Base-by-base conservation (phyloP, 2,329 filamentous ascomycete genomes). In the Penicillium sp. region DNA sequence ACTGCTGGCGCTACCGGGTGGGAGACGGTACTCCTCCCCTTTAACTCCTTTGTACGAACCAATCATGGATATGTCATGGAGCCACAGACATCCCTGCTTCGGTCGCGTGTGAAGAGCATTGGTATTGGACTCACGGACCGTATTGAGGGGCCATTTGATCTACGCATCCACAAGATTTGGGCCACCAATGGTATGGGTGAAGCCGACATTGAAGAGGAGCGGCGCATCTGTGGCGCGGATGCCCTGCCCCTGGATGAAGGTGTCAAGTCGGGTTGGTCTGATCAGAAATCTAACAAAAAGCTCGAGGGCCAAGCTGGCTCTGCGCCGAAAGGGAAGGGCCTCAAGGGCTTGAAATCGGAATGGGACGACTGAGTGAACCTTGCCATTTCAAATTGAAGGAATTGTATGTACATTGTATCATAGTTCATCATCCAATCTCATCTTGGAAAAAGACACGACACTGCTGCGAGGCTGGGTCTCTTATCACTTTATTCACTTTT, bases 21-120 rank as follows among this genome's bases (percentile, higher is more conserved):
- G 93, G 91, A 98, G 76, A 96, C 93, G 1, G 80, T 96, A n/a
- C 70, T 94, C 40, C 85, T 98, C 54, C 86, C 86, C 53, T 93
- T 90, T 79, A 85, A 84, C 59, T 89, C 95, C 56, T 97, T 98
- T 70, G 91, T 98, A 50, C 79, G 93, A 54, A 98, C 93, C 11
- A 97, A 96, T 65, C 82, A 94, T 63, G 93, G 93, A 5, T 83
- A 88, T 60, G 88, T 95, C 1, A 84, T 96, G 4, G 90, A 97
- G 73, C 93, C 93, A 29, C 91, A 97, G 75, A 84, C 85, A 9
- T 90, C 94, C 67, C 84, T 98, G 70, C 72, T 96, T 66, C 82
- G 86, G 53, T 86, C 94, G 61, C 90, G 89, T 68, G 84, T 98
- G 28, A 80, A 83, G 63, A 94, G 84, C 27, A 76, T 98, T 18